Evolutionary conservation across 202 grass and related monocot species (phyloP), one percentile per base, ranked within the genome.

Genomic region (Cymbopogon flexuosus): DNA sequence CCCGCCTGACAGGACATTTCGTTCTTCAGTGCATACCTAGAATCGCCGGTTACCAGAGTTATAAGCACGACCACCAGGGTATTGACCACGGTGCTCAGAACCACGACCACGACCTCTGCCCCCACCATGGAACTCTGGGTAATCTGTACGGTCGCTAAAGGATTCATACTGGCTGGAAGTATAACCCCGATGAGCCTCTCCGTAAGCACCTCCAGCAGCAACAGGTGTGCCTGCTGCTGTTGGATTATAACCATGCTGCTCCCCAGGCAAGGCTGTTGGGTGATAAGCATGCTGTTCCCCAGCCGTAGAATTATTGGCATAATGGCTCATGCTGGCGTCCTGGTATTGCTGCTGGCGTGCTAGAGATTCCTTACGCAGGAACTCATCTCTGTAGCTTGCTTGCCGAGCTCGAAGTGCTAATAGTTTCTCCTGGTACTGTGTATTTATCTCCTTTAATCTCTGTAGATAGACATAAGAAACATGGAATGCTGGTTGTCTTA

Each of bases 391-490:
- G 47, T 82, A 82, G 21, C 79, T 85, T 49, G 79, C 88, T 79
- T 99, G 96, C 12, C 79, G 84, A 82, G 84, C 76, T 85, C 87
- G 73, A 75, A 93, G 79, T 72, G 80, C 92, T 68, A 83, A 13
- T 41, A 99, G 76, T 79, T 96, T 99, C 66, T 95, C 90, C 49
- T 90, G 88, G 78, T 93, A 91, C 64, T 91, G 80, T 18, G 46
- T 31, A 87, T 93, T 93, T 59, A 99, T 99, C 85, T 99, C 92
- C 19, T 87, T 90, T 54, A 99, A 81, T 84, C 90, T 99, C 96
- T 99, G 85, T 69, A 82, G 8, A 73, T 5, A 72, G 36, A 61
- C 59, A 82, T 67, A 14, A 81, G 63, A 77, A 75, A 11, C 73
- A 83, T 46, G 62, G 30, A 79, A 36, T 12, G 21, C 33, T 2